Percentiles rank a stretch among this genome's conserved stretches.
phyloP scores from a whole-genome alignment of 345 rosid genomes.

The Citrus trifoliata region DNA sequence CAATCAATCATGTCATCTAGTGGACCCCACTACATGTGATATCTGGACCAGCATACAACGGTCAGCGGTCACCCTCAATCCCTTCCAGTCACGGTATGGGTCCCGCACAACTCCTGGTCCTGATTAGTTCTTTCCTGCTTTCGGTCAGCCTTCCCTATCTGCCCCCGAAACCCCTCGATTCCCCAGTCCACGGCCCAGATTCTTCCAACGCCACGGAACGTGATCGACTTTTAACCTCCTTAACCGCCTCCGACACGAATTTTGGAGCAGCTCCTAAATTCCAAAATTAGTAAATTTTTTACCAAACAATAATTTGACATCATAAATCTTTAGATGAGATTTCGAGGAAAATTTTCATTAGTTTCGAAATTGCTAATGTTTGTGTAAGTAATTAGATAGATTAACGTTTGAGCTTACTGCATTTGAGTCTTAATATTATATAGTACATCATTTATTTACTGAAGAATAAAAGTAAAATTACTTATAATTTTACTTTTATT shows the following conservation, averaged over 20 bases:
- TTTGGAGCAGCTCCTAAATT: neutral
- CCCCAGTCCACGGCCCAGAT: neutral
- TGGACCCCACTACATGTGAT: neutral
- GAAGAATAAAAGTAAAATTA: no score
- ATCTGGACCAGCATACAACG: neutral
- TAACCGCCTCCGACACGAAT: neutral
- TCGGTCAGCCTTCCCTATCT: neutral
- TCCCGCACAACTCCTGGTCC: neutral
- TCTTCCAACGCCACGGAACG: neutral
- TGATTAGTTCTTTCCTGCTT: neutral
- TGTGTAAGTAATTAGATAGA: no score
- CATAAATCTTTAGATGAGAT: neutral
- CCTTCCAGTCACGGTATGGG: neutral
- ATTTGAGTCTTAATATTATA: no score
- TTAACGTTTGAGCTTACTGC: no score
- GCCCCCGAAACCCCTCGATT: conserved; percentile 1
- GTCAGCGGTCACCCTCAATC: conserved; percentile 20
- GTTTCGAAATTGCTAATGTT: no score
- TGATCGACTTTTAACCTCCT: neutral
- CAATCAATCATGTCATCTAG: neutral
- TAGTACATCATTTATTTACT: no score
- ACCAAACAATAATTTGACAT: neutral
- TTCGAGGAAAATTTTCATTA: neutral
- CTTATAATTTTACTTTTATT: no score
- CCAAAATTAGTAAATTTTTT: neutral